Percentiles rank a stretch among this genome's conserved stretches.
These are phyloP conservation scores for Torulaspora indica DNA, from an alignment of 805 yeast genomes.

Conservation along the genomic window DNA sequence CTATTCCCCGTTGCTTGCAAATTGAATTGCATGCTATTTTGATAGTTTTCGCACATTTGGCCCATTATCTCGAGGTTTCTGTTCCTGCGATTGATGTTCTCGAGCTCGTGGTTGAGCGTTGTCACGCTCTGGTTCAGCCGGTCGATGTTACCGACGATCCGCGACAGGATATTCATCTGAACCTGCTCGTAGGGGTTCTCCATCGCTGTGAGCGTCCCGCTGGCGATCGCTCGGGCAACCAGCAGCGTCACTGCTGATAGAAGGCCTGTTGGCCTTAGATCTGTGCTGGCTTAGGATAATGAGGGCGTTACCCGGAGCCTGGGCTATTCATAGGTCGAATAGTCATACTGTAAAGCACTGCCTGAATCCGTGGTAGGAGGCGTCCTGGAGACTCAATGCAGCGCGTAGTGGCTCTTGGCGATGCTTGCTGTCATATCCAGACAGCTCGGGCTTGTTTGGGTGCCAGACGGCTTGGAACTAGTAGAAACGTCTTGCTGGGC, in stretches of 20 bases:
- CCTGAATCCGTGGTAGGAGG: background rate
- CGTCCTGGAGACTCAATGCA: background rate
- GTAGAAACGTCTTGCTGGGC: no score
- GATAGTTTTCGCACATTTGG: conserved; percentile 75
- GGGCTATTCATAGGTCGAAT: background rate
- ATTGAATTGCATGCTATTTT: conserved; percentile 64
- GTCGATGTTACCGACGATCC: conserved; percentile 76
- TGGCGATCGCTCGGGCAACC: background rate
- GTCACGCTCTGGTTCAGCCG: conserved; percentile 66
- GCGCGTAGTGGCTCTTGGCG: background rate
- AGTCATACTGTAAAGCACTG: background rate
- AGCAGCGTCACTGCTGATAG: no score
- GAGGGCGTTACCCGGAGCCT: background rate
- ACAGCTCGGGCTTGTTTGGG: background rate
- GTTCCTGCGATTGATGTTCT: conserved; percentile 58
- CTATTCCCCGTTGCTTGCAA: conserved; percentile 61
- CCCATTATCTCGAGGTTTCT: conserved; percentile 66
- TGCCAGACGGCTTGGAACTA: background rate
- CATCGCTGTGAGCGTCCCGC: conserved; percentile 39
- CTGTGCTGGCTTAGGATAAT: background rate
- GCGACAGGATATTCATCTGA: conserved; percentile 66
- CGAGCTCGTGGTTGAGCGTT: conserved; percentile 56
- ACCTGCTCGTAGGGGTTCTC: conserved; percentile 84
- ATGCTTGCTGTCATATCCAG: background rate
- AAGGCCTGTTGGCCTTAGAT: no score